These are phyloP conservation scores for Pestalotiopsis sp. DNA, from an alignment of 2,329 filamentous ascomycete species.

Conservation along the genomic window DNA sequence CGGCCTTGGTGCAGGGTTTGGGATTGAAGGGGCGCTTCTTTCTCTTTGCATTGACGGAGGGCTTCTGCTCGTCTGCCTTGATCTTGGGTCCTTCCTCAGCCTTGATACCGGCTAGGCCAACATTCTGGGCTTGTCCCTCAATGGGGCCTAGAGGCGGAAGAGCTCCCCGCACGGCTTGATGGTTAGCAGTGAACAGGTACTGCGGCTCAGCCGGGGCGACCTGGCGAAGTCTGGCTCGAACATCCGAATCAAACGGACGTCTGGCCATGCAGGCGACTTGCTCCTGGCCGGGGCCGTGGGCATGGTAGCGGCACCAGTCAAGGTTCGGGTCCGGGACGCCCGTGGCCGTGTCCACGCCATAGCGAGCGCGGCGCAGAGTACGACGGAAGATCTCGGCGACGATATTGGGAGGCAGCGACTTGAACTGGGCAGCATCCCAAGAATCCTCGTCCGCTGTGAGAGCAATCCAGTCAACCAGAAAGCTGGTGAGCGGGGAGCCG, in stretches of 20 bases:
- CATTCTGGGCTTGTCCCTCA: no score
- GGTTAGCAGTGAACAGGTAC: not conserved
- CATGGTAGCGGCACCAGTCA: conserved; percentile 2
- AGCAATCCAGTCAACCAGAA: not conserved
- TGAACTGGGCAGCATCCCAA: not conserved
- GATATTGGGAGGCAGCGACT: not conserved
- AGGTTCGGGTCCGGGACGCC: not conserved
- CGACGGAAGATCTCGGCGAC: not conserved
- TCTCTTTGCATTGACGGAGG: no score
- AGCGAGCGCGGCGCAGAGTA: not conserved
- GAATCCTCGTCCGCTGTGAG: not conserved
- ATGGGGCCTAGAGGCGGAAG: no score
- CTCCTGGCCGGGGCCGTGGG: not conserved
- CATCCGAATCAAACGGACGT: not conserved
- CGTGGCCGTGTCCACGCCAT: not conserved
- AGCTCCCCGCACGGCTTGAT: not conserved
- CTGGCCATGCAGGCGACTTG: not conserved
- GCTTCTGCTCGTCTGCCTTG: no score
- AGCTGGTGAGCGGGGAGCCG: not conserved
- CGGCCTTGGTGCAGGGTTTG: no score
- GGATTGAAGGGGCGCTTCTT: no score
- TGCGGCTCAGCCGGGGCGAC: not conserved
- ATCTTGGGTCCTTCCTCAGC: no score
- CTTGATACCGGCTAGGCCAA: no score
- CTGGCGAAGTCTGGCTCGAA: not conserved